A percentile compares a stretch with the other conserved stretches of the same genome.
Conservation (phyloP, 164 flowering plant species). For the Tetracentron sinense region DNA sequence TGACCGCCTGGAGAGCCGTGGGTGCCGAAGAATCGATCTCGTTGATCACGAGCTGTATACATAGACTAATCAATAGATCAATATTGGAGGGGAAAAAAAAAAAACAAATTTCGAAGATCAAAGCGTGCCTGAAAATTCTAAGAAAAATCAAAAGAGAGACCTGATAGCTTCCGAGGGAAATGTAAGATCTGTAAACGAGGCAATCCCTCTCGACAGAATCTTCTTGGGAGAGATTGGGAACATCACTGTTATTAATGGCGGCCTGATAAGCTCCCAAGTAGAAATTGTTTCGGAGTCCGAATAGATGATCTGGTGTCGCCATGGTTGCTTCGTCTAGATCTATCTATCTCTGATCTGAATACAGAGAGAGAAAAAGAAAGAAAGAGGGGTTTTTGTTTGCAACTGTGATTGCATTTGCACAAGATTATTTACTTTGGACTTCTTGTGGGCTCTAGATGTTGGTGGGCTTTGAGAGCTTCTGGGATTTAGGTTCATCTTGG, state of each 20-base stretch:
- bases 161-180: constrained; percentile 81
- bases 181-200: constrained; percentile 87
- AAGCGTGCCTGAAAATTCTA: too few relatives aligned
- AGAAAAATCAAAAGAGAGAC: too few relatives aligned
- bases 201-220: constrained; percentile 75
- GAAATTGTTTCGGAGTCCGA: constrained; percentile 81
- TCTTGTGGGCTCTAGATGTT: too few relatives aligned
- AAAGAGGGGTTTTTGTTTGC: too few relatives aligned
- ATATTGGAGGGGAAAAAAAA: constrained; percentile 1
- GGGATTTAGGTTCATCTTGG: too few relatives aligned
- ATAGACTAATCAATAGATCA: constrained; percentile 4
- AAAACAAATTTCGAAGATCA: neutral
- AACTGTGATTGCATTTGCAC: too few relatives aligned
- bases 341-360: neutral
- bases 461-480: too few relatives aligned
- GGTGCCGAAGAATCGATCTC: constrained; percentile 84
- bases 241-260: constrained; percentile 86
- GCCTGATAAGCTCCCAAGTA: constrained; percentile 92
- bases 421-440: too few relatives aligned
- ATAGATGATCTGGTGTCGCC: constrained; percentile 72
- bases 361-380: constrained; percentile 13
- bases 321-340: neutral
- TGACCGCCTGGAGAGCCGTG: constrained; percentile 92
- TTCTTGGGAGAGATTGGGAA: constrained; percentile 78
- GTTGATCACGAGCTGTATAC: constrained; percentile 60